A percentile compares a stretch with the other conserved stretches of the same genome.
These are phyloP conservation scores for Solanum etuberosum DNA, from an alignment of 257 asterid genomes.

Conservation along the genomic window DNA sequence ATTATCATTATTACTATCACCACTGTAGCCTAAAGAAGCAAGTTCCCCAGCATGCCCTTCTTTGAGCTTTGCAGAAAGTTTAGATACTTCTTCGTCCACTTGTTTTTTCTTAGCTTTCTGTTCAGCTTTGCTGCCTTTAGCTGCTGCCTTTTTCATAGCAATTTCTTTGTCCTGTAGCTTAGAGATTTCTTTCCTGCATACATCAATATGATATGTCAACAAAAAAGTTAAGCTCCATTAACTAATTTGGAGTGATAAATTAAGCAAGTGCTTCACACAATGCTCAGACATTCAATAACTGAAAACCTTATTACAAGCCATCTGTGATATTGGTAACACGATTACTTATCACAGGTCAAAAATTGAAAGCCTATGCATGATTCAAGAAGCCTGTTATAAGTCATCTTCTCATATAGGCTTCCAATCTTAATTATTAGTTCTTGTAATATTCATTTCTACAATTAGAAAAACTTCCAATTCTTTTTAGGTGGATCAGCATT, in stretches of 20 bases:
- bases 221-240: background rate
- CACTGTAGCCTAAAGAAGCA: conserved; percentile 56
- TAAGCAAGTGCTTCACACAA: background rate
- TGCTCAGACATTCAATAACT: background rate
- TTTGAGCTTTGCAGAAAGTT: conserved; percentile 57
- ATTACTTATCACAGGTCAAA: background rate
- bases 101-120: conserved; percentile 96
- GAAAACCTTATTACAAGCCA: background rate
- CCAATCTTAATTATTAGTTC: background rate
- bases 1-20: conserved; percentile 22
- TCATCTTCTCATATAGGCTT: background rate
- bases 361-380: background rate
- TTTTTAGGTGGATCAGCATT: background rate
- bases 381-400: background rate
- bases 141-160: conserved; percentile 77
- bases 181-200: conserved; percentile 70
- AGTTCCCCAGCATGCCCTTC: conserved; percentile 65
- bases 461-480: background rate
- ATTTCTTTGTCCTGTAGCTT: conserved; percentile 79
- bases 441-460: background rate
- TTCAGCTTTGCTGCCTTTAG: conserved; percentile 97
- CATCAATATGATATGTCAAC: background rate
- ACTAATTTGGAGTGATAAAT: background rate
- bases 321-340: background rate
- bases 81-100: conserved; percentile 81